Conservation (phyloP, 306 rosid species). For the Rosa multiflora region DNA sequence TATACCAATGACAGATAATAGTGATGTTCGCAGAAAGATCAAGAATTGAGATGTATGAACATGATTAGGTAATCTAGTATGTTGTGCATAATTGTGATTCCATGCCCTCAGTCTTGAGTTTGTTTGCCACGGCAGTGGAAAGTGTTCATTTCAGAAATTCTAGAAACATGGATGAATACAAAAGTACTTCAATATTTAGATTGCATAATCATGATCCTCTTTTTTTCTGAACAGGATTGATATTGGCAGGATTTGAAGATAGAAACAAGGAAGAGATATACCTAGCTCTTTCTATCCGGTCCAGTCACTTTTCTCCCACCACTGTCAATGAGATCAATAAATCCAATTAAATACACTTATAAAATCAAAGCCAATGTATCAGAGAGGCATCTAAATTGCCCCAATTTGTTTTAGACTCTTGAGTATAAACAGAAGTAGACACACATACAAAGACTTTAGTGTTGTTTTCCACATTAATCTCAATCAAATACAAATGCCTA, state of each 20-base stretch:
- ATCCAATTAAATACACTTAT: slow-evolving; percentile 84
- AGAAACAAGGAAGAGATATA: slow-evolving; percentile 37
- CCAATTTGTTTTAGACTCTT: too few species aligned
- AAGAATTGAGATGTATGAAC: not conserved
- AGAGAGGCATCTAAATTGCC: too few species aligned
- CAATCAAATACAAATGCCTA: too few species aligned
- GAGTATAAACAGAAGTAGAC: too few species aligned
- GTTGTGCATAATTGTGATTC: not conserved
- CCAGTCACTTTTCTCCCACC: slow-evolving; percentile 99
- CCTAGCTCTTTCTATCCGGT: slow-evolving; percentile 99
- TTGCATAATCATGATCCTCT: not conserved
- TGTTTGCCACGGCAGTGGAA: not conserved
- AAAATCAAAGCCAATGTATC: slow-evolving; percentile 17
- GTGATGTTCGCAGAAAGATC: not conserved
- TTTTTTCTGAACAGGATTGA: not conserved
- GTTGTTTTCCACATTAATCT: too few species aligned
- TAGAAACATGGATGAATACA: not conserved
- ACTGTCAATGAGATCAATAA: slow-evolving; percentile 98
- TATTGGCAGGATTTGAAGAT: slow-evolving; percentile 19
- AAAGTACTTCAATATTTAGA: not conserved
- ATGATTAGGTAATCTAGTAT: not conserved
- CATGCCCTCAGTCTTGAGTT: not conserved
- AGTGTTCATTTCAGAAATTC: slow-evolving; percentile 9
- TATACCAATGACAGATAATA: slow-evolving; percentile 1
- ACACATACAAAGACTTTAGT: too few species aligned